Evolutionary conservation across 139 green algal genomes (phyloP).

Genomic region (Pleodorina starrii): DNA sequence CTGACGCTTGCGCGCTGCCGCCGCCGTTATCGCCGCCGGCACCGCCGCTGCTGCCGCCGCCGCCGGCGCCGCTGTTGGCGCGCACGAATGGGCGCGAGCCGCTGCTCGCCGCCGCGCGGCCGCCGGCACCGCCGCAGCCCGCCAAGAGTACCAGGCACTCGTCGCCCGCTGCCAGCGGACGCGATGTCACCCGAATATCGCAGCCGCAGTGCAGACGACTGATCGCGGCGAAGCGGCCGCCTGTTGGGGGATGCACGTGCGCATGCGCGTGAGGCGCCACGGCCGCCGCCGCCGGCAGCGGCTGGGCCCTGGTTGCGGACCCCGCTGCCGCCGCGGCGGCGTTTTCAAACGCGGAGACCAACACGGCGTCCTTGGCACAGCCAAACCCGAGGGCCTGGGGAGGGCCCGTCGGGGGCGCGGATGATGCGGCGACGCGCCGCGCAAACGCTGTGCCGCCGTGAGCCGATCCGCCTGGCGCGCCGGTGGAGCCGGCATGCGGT

Average conservation of each 20-base stretch:
- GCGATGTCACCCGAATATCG: neutral
- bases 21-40: neutral
- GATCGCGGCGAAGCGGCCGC: neutral
- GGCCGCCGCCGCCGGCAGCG: neutral
- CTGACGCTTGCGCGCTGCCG: neutral
- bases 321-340: neutral
- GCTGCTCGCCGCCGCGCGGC: neutral
- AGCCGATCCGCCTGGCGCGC: neutral
- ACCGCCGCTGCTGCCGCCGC: neutral
- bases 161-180: neutral
- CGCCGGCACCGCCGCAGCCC: neutral
- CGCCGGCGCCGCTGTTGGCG: neutral
- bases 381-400: slow-evolving; percentile 18
- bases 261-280: neutral
- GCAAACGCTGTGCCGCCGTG: neutral
- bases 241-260: neutral
- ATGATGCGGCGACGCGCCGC: neutral
- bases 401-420: too few relatives aligned
- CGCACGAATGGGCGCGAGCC: neutral
- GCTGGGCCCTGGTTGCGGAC: neutral
- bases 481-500: too few relatives aligned
- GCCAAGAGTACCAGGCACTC: slow-evolving; percentile 35
- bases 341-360: neutral
- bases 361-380: slow-evolving; percentile 9
- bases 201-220: slow-evolving; percentile 27